A percentile compares a stretch with the other conserved stretches of the same genome.
phyloP scores from a whole-genome alignment of 192 early-diverging fungal species.

The Linnemannia zychae region DNA sequence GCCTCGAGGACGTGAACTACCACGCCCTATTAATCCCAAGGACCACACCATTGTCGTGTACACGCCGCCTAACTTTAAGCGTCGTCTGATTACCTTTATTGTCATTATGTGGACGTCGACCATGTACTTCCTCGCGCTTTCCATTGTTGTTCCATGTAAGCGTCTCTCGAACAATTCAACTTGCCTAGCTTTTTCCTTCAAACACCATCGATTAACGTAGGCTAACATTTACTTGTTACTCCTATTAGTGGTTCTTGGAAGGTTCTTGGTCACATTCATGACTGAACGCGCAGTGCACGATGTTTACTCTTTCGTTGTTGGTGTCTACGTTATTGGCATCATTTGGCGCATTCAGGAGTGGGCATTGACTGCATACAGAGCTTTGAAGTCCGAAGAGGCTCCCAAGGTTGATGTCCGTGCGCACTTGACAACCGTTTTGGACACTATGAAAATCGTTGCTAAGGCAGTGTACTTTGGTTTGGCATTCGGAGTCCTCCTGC shows the following conservation, averaged over 20 bases:
- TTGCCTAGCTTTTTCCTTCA: not conserved
- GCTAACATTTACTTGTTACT: slow-evolving; percentile 32
- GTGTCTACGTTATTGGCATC: slow-evolving; percentile 67
- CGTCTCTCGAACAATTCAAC: slow-evolving; percentile 22
- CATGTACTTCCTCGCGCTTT: slow-evolving; percentile 61
- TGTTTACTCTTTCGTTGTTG: slow-evolving; percentile 79
- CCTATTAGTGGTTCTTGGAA: slow-evolving; percentile 71
- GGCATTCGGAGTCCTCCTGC: slow-evolving; percentile 75
- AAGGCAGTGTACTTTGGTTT: slow-evolving; percentile 68
- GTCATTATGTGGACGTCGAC: slow-evolving; percentile 70
- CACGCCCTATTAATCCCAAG: slow-evolving; percentile 65
- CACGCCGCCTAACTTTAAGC: slow-evolving; percentile 79
- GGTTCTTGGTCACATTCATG: slow-evolving; percentile 60
- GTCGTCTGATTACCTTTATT: slow-evolving; percentile 68
- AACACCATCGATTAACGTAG: not conserved
- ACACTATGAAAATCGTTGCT: slow-evolving; percentile 21
- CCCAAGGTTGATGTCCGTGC: slow-evolving; percentile 16
- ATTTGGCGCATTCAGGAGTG: slow-evolving; percentile 50
- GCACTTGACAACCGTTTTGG: slow-evolving; percentile 19
- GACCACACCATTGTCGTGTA: slow-evolving; percentile 85
- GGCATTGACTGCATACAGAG: slow-evolving; percentile 28
- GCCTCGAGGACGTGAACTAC: slow-evolving; percentile 32
- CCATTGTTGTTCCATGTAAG: slow-evolving; percentile 62
- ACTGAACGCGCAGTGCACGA: slow-evolving; percentile 79
- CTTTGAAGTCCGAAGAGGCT: slow-evolving; percentile 11